Conservation (phyloP, 2,329 filamentous ascomycete genomes). For the Alternaria arborescens region DNA sequence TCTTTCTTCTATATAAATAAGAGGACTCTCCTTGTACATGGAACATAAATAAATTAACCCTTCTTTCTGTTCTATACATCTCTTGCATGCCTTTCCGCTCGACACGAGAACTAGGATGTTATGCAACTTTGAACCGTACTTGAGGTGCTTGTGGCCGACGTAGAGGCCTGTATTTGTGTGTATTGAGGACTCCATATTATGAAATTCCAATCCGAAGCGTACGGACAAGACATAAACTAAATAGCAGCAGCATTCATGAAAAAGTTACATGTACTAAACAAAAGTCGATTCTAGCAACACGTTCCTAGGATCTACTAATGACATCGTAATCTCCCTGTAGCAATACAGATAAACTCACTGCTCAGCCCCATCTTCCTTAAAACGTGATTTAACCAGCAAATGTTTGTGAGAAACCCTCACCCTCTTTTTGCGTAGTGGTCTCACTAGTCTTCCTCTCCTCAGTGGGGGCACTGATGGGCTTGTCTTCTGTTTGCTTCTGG, state of each 20-base stretch:
- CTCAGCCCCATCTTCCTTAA: neutral
- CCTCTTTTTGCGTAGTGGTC: conserved; percentile 10
- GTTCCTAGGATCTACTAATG: neutral
- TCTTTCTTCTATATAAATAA: too few relatives aligned
- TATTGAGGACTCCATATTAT: neutral
- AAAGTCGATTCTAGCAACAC: neutral
- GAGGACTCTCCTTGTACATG: too few relatives aligned
- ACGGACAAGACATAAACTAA: neutral
- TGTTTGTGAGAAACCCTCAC: conserved; percentile 13
- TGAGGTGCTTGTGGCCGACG: neutral
- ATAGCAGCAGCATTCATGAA: neutral
- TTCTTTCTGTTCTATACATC: neutral
- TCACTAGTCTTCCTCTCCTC: conserved; percentile 15
- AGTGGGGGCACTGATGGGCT: neutral
- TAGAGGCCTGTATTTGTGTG: neutral
- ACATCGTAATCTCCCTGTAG: neutral
- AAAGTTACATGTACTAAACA: neutral
- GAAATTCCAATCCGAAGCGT: neutral
- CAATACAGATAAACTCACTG: neutral
- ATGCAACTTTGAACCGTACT: neutral
- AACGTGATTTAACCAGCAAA: conserved; percentile 1
- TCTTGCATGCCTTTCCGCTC: neutral
- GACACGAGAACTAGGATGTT: neutral
- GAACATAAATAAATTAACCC: too few relatives aligned
- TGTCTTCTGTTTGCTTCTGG: conserved; percentile 13